Percentiles rank a stretch among this genome's conserved stretches.
These are phyloP conservation scores for Cladobotryum protrusum DNA, from an alignment of 2,329 filamentous ascomycete genomes.

Conservation along the genomic window DNA sequence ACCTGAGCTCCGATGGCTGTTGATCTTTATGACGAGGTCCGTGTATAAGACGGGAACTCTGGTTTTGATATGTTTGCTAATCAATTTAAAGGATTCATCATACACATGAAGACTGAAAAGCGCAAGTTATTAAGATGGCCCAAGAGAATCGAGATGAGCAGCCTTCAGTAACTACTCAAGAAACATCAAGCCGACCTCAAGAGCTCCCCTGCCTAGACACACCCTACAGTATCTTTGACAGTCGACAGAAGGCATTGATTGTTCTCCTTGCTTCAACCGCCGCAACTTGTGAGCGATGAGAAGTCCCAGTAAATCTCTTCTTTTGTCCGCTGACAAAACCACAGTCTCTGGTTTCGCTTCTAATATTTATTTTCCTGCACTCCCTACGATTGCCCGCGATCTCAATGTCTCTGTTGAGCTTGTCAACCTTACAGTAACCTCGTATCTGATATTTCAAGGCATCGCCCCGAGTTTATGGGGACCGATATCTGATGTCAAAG, in stretches of 20 bases:
- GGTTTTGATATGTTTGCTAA: too few relatives aligned
- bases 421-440: constrained; percentile 48
- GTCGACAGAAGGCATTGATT: constrained; percentile 41
- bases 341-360: constrained; percentile 37
- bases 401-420: constrained; percentile 35
- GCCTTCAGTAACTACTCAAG: too few relatives aligned
- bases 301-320: neutral
- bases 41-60: too few relatives aligned
- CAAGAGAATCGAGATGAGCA: too few relatives aligned
- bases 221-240: constrained; percentile 46
- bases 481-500: constrained; percentile 47
- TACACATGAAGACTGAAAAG: too few relatives aligned
- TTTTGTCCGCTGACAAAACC: constrained; percentile 4
- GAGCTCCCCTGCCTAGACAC: constrained; percentile 5
- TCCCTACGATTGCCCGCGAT: constrained; percentile 42
- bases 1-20: too few relatives aligned
- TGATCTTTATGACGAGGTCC: too few relatives aligned
- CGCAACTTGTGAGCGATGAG: constrained; percentile 39
- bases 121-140: too few relatives aligned
- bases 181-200: too few relatives aligned
- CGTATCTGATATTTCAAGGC: constrained; percentile 55
- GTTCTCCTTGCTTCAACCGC: constrained; percentile 41
- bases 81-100: too few relatives aligned
- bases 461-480: constrained; percentile 52
- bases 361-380: constrained; percentile 51